Percentiles rank a stretch among this genome's conserved stretches.
Conservation (phyloP, 2,329 filamentous ascomycete species). For the Mariannaea elegans region DNA sequence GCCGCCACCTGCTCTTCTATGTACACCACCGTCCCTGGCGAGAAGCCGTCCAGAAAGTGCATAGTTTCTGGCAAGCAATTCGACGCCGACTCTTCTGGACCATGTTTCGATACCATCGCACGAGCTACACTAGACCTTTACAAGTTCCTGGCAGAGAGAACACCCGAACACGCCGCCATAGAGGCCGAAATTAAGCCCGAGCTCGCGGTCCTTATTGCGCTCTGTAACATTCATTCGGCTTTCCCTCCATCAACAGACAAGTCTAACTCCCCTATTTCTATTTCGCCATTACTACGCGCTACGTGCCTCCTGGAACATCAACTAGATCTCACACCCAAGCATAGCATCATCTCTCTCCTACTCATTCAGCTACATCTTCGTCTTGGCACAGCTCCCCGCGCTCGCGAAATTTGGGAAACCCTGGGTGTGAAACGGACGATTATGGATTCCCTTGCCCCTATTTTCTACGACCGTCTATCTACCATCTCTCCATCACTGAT, state of each 20-base stretch:
- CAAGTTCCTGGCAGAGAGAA: conserved; percentile 22
- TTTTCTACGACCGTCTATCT: conserved; percentile 65
- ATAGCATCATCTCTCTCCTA: conserved; percentile 58
- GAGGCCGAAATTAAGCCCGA: conserved; percentile 44
- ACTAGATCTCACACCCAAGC: conserved; percentile 53
- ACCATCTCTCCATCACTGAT: conserved; percentile 56
- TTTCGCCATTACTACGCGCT: conserved; percentile 56
- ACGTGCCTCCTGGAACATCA: conserved; percentile 60
- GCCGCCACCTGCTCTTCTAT: conserved; percentile 49
- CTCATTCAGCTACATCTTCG: conserved; percentile 61
- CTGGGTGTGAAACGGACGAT: conserved; percentile 66
- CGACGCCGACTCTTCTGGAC: conserved; percentile 26
- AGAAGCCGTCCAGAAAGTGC: conserved; percentile 36
- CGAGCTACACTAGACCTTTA: conserved; percentile 32
- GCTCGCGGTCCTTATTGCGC: conserved; percentile 46
- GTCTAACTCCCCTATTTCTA: conserved; percentile 30
- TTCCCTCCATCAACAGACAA: conserved; percentile 35
- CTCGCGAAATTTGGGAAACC: conserved; percentile 58
- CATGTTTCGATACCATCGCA: conserved; percentile 38
- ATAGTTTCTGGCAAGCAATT: conserved; percentile 34
- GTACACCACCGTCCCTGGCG: conserved; percentile 30
- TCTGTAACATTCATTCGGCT: conserved; percentile 46
- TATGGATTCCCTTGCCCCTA: conserved; percentile 63
- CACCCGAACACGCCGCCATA: conserved; percentile 24
- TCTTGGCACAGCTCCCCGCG: conserved; percentile 59